Evolutionary conservation across 148 eudicot species (phyloP).

Genomic region (Silene uniflora): DNA sequence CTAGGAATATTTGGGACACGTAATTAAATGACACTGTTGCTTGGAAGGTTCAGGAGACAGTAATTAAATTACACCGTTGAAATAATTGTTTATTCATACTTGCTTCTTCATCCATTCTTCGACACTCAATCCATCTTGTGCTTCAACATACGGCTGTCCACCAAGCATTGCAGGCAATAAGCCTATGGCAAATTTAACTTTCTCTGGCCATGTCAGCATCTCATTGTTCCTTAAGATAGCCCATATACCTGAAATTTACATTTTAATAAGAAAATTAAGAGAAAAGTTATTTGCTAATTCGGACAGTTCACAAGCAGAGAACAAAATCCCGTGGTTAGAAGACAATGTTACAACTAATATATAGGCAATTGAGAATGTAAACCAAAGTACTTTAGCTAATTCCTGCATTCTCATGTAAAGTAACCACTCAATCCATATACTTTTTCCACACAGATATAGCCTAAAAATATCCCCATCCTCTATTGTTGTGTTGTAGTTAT

Average conservation of each 20-base stretch:
- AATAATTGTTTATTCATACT: slow-evolving; percentile 38
- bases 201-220: slow-evolving; percentile 99
- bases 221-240: slow-evolving; percentile 95
- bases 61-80: no score
- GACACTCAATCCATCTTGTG: slow-evolving; percentile 93
- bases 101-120: slow-evolving; percentile 98
- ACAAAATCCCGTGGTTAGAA: not conserved
- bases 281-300: not conserved
- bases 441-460: no score
- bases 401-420: no score
- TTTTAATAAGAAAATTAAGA: slow-evolving; percentile 9
- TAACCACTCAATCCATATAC: no score
- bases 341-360: no score
- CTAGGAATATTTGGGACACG: slow-evolving; percentile 4
- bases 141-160: slow-evolving; percentile 94
- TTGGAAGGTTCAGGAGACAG: not conserved
- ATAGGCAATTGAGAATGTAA: no score
- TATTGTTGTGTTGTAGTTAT: no score
- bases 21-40: not conserved
- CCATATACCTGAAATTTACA: slow-evolving; percentile 62
- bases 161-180: slow-evolving; percentile 94
- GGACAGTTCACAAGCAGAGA: not conserved
- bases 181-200: slow-evolving; percentile 93
- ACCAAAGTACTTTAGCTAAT: no score
- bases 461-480: no score